Conservation (phyloP, 208 protist genomes). For the Acanthamoeba lenticulata region DNA sequence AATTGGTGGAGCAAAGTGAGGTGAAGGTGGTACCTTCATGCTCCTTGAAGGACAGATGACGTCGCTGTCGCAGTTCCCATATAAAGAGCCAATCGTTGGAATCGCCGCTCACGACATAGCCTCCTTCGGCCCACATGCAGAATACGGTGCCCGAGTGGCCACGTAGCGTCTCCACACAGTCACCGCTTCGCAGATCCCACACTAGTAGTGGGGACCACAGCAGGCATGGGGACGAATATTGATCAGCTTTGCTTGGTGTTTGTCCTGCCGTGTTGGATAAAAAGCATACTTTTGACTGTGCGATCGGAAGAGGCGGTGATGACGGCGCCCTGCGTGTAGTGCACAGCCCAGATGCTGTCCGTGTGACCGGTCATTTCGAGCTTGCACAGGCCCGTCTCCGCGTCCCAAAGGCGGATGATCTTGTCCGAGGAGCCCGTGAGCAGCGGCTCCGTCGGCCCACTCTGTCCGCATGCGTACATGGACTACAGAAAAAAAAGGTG, state of each 20-base stretch:
- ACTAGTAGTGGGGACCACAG: background rate
- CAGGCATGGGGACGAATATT: background rate
- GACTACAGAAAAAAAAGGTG: background rate
- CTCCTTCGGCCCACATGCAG: slow-evolving; percentile 20
- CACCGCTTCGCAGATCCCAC: background rate
- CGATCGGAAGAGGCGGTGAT: slow-evolving; percentile 35
- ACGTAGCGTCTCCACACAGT: slow-evolving; percentile 15
- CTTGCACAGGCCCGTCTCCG: slow-evolving; percentile 43
- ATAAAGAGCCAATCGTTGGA: slow-evolving; percentile 47
- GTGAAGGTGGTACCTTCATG: background rate
- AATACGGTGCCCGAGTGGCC: slow-evolving; percentile 22
- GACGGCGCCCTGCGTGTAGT: background rate
- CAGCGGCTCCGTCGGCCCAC: background rate
- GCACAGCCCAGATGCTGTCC: slow-evolving; percentile 42
- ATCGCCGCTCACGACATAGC: slow-evolving; percentile 13
- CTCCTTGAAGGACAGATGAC: slow-evolving; percentile 27
- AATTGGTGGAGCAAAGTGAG: background rate
- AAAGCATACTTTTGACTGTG: background rate
- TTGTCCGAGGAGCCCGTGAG: slow-evolving; percentile 53
- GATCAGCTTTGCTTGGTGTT: background rate
- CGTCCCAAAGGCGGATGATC: slow-evolving; percentile 25
- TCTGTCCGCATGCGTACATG: slow-evolving; percentile 26
- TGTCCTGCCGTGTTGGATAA: too few relatives aligned
- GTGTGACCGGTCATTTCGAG: slow-evolving; percentile 27
- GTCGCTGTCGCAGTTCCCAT: slow-evolving; percentile 37